Evolutionary conservation across 768 basidiomycete genomes (phyloP).

Genomic region (Mycena vulgaris): DNA sequence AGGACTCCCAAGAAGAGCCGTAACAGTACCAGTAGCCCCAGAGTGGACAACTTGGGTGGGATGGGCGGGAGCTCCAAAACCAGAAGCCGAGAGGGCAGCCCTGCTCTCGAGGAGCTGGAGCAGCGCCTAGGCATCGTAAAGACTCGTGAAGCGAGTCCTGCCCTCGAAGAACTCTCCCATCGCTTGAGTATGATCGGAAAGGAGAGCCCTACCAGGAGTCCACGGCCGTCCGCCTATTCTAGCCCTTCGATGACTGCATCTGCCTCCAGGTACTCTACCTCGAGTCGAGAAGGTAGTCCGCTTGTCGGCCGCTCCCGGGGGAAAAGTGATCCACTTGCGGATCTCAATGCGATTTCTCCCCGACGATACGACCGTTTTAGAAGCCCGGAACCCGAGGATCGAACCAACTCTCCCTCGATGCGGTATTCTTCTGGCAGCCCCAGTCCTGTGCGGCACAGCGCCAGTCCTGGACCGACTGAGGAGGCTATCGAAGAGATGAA

Average conservation of each 20-base stretch:
- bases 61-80: slow-evolving; percentile 53
- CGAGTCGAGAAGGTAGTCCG: slow-evolving; percentile 46
- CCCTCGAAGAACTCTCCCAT: slow-evolving; percentile 65
- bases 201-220: slow-evolving; percentile 47
- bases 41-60: slow-evolving; percentile 58
- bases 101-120: slow-evolving; percentile 76
- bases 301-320: slow-evolving; percentile 42
- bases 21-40: slow-evolving; percentile 49
- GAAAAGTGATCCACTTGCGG: slow-evolving; percentile 30
- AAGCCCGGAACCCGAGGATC: slow-evolving; percentile 40
- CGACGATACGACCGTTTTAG: slow-evolving; percentile 45
- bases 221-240: slow-evolving; percentile 33
- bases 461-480: slow-evolving; percentile 55
- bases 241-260: slow-evolving; percentile 40
- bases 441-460: slow-evolving; percentile 45
- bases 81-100: slow-evolving; percentile 68
- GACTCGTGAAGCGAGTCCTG: slow-evolving; percentile 70
- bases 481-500: slow-evolving; percentile 79
- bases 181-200: slow-evolving; percentile 58
- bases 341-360: slow-evolving; percentile 34
- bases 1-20: slow-evolving; percentile 60
- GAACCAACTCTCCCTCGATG: slow-evolving; percentile 29
- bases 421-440: slow-evolving; percentile 39
- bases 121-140: slow-evolving; percentile 71
- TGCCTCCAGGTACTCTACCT: slow-evolving; percentile 42